A percentile compares a stretch with the other conserved stretches of the same genome.
Conservation (phyloP, 2,329 filamentous ascomycete species). For the Canariomyces notabilis region DNA sequence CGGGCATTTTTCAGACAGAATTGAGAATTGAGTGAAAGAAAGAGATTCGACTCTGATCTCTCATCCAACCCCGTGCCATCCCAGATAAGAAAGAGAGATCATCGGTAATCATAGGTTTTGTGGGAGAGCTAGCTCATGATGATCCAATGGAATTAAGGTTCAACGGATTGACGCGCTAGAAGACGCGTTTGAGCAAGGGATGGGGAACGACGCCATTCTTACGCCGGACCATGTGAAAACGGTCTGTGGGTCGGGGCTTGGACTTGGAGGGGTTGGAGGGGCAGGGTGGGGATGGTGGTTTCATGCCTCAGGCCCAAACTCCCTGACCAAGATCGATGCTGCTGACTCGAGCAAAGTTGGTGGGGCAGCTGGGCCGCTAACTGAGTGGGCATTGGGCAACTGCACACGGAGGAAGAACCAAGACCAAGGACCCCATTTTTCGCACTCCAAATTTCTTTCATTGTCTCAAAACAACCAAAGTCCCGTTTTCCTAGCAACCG, state of each 20-base stretch:
- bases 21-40: no score
- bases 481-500: constrained; percentile 10
- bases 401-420: constrained; percentile 2
- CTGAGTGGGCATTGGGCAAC: background rate
- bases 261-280: background rate
- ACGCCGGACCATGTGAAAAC: constrained; percentile 15
- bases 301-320: constrained; percentile 14
- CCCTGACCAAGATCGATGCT: constrained; percentile 3
- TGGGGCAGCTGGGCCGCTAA: background rate
- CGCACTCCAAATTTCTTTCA: constrained; percentile 25
- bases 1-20: constrained; percentile 11
- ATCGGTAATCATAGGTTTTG: no score
- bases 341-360: constrained; percentile 12
- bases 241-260: background rate
- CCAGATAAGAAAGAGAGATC: no score
- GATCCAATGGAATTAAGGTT: no score
- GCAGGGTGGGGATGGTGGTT: background rate
- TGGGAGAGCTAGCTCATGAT: no score
- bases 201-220: constrained; percentile 6
- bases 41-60: no score
- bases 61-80: no score
- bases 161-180: no score
- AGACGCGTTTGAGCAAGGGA: no score
- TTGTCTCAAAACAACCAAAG: constrained; percentile 20
- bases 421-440: constrained; percentile 21